phyloP scores from a whole-genome alignment of 257 asterid genomes.

The Penstemon davidsonii region DNA sequence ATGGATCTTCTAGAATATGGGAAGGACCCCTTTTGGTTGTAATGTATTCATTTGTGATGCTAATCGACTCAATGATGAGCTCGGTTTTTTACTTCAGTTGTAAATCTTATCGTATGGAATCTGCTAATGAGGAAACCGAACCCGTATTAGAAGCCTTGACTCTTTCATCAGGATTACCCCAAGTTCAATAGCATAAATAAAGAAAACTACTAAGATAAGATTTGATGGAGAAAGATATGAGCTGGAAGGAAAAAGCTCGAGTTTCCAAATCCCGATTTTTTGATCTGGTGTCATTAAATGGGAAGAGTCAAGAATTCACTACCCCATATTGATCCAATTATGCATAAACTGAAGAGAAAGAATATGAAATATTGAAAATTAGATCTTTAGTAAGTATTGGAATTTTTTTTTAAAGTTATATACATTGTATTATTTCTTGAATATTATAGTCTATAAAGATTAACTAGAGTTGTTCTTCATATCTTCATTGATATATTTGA shows the following conservation, averaged over 20 bases:
- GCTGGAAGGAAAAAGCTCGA: neutral
- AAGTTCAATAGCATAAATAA: constrained; percentile 31
- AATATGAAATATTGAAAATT: constrained; percentile 27
- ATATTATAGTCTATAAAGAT: constrained; percentile 26
- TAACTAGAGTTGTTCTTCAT: constrained; percentile 11
- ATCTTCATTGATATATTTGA: constrained; percentile 11
- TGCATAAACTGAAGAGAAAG: constrained; percentile 22
- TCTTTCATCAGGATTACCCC: constrained; percentile 40
- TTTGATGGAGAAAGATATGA: constrained; percentile 13
- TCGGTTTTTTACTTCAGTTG: constrained; percentile 93
- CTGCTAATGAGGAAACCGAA: constrained; percentile 52
- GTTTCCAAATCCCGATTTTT: neutral
- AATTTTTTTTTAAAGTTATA: constrained; percentile 14
- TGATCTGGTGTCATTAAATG: neutral
- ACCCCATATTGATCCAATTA: neutral
- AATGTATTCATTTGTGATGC: constrained; percentile 78
- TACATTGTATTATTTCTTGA: constrained; percentile 23
- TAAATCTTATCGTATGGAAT: constrained; percentile 73
- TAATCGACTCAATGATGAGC: constrained; percentile 87
- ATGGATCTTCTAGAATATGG: constrained; percentile 91
- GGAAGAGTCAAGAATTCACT: neutral
- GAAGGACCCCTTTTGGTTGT: constrained; percentile 92
- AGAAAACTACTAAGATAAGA: constrained; percentile 17
- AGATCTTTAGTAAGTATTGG: constrained; percentile 22
- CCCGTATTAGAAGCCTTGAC: constrained; percentile 63